Evolutionary conservation across 495 filamentous ascomycete genomes (phyloP).

Genomic region (Rusavskia elegans): DNA sequence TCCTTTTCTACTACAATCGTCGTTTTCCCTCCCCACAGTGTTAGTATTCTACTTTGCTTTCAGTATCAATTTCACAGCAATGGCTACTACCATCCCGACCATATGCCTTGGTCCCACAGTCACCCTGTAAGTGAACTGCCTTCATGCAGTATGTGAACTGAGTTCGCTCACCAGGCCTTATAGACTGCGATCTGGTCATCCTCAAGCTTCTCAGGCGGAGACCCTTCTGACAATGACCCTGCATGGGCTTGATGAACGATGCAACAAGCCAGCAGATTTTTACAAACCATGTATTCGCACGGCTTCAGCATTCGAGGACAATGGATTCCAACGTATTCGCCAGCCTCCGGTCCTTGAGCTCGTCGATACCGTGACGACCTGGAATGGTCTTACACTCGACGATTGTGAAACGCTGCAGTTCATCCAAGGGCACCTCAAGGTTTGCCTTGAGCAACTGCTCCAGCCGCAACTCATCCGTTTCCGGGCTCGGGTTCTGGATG

Average conservation of each 20-base stretch:
- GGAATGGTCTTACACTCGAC: slow-evolving; percentile 8
- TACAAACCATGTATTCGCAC: slow-evolving; percentile 3
- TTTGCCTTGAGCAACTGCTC: slow-evolving; percentile 7
- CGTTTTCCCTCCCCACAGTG: not conserved
- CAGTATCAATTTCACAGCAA: not conserved
- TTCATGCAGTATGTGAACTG: too few relatives aligned
- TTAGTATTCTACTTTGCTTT: not conserved
- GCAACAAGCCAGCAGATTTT: slow-evolving; percentile 2
- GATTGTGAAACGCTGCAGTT: slow-evolving; percentile 5
- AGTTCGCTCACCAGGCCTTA: too few relatives aligned
- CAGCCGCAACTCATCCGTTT: slow-evolving; percentile 5
- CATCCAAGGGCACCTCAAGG: slow-evolving; percentile 8
- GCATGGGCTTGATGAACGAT: not conserved
- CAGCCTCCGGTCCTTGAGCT: slow-evolving; percentile 3
- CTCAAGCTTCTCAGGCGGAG: too few relatives aligned
- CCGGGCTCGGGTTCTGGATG: not conserved
- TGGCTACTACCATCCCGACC: not conserved
- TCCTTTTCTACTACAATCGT: too few relatives aligned
- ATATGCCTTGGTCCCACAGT: too few relatives aligned
- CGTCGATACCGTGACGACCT: slow-evolving; percentile 8
- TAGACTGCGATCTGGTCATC: too few relatives aligned
- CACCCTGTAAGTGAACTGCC: too few relatives aligned
- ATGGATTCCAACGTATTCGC: not conserved
- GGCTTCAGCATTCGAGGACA: not conserved
- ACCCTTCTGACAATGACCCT: too few relatives aligned